Conservation (phyloP, 768 basidiomycete species). For the Suillus tomentosus region DNA sequence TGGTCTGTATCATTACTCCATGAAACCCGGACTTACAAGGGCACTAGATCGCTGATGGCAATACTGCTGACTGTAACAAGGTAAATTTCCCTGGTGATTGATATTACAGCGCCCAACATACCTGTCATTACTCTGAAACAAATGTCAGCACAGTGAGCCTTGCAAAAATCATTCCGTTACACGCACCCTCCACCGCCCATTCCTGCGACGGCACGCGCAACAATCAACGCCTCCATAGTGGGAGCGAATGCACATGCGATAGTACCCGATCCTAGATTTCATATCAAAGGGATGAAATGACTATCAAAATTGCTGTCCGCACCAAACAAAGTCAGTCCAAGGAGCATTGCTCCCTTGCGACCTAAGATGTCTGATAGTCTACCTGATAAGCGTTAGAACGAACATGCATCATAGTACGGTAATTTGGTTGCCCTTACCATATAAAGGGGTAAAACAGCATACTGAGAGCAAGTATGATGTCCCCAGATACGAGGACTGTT, state of each 20-base stretch:
- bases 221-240: conserved; percentile 81
- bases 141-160: conserved; percentile 21
- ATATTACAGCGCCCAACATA: conserved; percentile 29
- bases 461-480: conserved; percentile 86
- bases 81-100: conserved; percentile 15
- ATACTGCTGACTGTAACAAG: conserved; percentile 71
- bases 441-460: conserved; percentile 89
- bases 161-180: not conserved
- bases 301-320: conserved; percentile 25
- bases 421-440: conserved; percentile 50
- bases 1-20: not conserved
- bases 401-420: conserved; percentile 5
- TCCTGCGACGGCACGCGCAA: conserved; percentile 82
- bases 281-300: conserved; percentile 21
- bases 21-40: conserved; percentile 56
- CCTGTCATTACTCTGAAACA: conserved; percentile 79
- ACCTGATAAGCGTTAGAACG: conserved; percentile 46
- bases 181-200: conserved; percentile 91
- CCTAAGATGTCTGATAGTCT: conserved; percentile 84
- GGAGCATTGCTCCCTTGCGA: conserved; percentile 83
- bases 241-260: conserved; percentile 84
- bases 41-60: conserved; percentile 85
- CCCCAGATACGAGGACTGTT: conserved; percentile 84
- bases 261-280: conserved; percentile 69
- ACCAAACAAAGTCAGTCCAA: conserved; percentile 86